phyloP scores from a whole-genome alignment of 2,329 filamentous ascomycete species.

The Aaosphaeria arxii region DNA sequence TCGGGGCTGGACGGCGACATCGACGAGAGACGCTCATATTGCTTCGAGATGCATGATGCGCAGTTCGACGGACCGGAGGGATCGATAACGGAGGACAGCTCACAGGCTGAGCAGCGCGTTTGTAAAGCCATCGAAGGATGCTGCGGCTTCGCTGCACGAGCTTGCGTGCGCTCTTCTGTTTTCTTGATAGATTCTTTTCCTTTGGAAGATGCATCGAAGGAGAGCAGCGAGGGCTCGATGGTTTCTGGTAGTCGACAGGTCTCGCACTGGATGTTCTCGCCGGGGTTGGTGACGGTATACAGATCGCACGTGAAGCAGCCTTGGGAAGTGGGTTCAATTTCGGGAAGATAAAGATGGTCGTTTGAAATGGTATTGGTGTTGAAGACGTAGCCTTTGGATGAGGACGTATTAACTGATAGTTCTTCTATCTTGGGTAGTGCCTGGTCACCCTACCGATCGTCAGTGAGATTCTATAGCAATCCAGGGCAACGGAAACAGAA shows the following conservation, averaged over 20 bases:
- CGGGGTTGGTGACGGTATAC: conserved; percentile 20
- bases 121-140: not conserved
- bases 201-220: not conserved
- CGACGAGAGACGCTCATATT: conserved; percentile 2
- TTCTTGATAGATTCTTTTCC: not conserved
- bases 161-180: too few species aligned
- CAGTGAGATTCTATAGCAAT: not conserved
- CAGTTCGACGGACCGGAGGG: conserved; percentile 8
- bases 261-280: conserved; percentile 16
- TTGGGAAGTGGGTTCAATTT: conserved; percentile 1
- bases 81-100: conserved; percentile 15
- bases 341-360: conserved; percentile 7
- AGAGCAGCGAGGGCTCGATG: not conserved
- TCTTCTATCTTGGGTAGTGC: not conserved
- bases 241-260: conserved; percentile 13
- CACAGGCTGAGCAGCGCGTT: conserved; percentile 20
- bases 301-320: conserved; percentile 18
- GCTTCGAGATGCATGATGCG: conserved; percentile 9
- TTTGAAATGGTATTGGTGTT: conserved; percentile 11
- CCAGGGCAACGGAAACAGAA: not conserved
- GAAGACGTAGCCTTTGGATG: conserved; percentile 11
- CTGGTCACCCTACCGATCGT: not conserved
- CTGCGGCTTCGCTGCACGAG: not conserved
- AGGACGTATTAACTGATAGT: too few species aligned
- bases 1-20: conserved; percentile 4